Conservation (phyloP, 2,329 filamentous ascomycete genomes). For the Bipolaris bicolor region DNA sequence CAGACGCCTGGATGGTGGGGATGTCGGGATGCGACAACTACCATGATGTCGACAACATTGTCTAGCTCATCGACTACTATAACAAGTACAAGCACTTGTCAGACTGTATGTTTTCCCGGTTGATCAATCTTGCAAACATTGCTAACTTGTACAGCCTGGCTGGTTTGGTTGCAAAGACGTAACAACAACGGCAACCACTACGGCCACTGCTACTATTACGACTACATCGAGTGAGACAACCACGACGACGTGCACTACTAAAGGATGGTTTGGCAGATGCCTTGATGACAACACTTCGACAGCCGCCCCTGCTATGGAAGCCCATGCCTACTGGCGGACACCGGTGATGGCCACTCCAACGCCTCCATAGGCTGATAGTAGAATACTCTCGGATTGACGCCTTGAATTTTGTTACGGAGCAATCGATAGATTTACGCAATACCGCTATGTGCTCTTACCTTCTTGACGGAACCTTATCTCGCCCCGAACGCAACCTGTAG, state of each 20-base stretch:
- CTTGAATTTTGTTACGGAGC: neutral
- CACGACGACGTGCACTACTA: slow-evolving; percentile 41
- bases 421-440: neutral
- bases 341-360: slow-evolving; percentile 36
- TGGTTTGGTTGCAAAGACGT: slow-evolving; percentile 48
- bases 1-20: slow-evolving; percentile 49
- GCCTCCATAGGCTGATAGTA: neutral
- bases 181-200: slow-evolving; percentile 28
- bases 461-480: neutral
- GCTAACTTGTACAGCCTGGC: slow-evolving; percentile 35
- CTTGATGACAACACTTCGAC: slow-evolving; percentile 33
- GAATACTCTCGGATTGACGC: neutral
- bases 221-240: slow-evolving; percentile 31
- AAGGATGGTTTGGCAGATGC: slow-evolving; percentile 48
- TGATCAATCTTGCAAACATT: neutral
- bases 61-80: slow-evolving; percentile 28
- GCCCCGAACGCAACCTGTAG: neutral
- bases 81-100: slow-evolving; percentile 41
- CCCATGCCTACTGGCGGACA: slow-evolving; percentile 33
- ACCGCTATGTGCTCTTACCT: neutral
- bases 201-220: slow-evolving; percentile 23
- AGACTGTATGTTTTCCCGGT: slow-evolving; percentile 33
- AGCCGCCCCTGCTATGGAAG: slow-evolving; percentile 37
- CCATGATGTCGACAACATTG: slow-evolving; percentile 30
- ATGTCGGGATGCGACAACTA: slow-evolving; percentile 42